These are phyloP conservation scores for Malassezia arunalokei DNA, from an alignment of 1,284 basidiomycete species.

Conservation along the genomic window DNA sequence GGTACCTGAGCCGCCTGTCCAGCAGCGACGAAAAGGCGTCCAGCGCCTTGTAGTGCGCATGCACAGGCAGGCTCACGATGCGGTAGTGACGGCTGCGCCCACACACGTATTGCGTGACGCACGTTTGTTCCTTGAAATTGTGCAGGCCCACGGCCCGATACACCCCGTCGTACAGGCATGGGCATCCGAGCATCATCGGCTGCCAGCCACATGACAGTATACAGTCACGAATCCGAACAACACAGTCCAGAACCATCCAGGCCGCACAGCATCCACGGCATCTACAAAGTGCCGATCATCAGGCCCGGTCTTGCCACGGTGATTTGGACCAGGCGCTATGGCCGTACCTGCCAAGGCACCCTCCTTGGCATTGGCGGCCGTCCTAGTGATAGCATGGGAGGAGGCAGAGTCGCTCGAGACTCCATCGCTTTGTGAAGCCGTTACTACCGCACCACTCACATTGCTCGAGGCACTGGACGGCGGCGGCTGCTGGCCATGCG, in stretches of 20 bases:
- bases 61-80: not conserved
- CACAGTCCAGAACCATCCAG: not conserved
- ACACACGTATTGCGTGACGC: not conserved
- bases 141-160: not conserved
- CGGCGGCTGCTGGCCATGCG: not conserved
- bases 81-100: not conserved
- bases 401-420: not conserved
- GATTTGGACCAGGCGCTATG: slow-evolving; percentile 1
- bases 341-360: slow-evolving; percentile 9
- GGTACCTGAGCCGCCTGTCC: not conserved
- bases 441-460: not conserved
- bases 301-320: not conserved
- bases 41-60: not conserved
- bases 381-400: slow-evolving; percentile 4
- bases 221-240: not conserved
- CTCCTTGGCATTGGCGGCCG: slow-evolving; percentile 1
- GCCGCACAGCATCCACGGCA: not conserved
- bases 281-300: slow-evolving; percentile 13
- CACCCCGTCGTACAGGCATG: not conserved
- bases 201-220: too few relatives aligned
- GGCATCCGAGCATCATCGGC: not conserved
- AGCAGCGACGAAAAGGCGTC: not conserved
- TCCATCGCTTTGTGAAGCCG: too few relatives aligned
- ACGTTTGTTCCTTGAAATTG: not conserved
- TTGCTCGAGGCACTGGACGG: not conserved